Base-by-base conservation (phyloP, 345 rosid species). In the Combretum micranthum region DNA sequence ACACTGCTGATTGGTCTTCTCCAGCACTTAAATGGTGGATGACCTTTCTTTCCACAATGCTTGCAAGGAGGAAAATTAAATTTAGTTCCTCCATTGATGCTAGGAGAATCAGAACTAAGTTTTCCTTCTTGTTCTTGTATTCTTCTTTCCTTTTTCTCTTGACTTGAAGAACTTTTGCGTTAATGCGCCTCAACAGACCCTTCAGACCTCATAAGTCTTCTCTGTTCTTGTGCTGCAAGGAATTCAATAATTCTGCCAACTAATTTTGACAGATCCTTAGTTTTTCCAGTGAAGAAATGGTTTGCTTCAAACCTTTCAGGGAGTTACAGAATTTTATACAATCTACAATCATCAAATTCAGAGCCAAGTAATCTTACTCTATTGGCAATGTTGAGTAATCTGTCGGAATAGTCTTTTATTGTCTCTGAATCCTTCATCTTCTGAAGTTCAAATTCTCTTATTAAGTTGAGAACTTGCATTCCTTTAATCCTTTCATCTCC, bases 401-500 rank as follows among this genome's bases (percentile, higher is more conserved):
- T 20, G 8, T 55, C 22, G 1, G 10, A 32, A 16, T 45, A 47
- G 1, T 55, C 54, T 3, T 37, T 46, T 0, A 55, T 13, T 0
- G 3, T 16, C 37, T 55, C 39, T 2, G 8, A 16, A 13, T 63
- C 53, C 13, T 53, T 55, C 49, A 63, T 54, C 4, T 32, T 44
- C 10, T 22, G 16, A 1, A 23, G 18, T 17, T 63, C 39, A 48
- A 63, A 55, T 15, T 63, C 60, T 4, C 55, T 54, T 17, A 3
- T 54, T 0, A 55, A 4, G 42, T 56, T 56, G 8, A 56, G 7
- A 12, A 50, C 42, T 0, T 56, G 4, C 4, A 42, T 22, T 2
- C 17, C 25, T 15, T 10, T 49, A 12, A 51, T 56, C 21, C 4
- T 47, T 20, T 42, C 17, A 44, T 44, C 51, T 51, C 56, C 61